Base-by-base conservation (phyloP, 257 asterid species). In the Craterostigma plantagineum region DNA sequence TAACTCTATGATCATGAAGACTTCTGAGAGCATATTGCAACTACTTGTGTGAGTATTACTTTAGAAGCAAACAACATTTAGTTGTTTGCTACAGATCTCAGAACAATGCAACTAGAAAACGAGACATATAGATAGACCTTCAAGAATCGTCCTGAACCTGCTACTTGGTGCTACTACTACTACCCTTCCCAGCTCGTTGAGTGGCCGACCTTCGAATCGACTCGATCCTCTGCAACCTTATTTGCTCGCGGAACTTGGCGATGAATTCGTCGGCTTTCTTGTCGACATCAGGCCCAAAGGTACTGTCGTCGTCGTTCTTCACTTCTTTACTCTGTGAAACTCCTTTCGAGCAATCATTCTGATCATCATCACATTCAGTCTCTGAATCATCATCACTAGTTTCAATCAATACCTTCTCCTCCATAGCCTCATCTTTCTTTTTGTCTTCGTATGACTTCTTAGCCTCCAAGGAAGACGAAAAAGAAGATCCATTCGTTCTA, bases 201-300 rank as follows among this genome's bases (percentile, higher is more conserved):
- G 66, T 75, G 9, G 98, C 62, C 10, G 93, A 64, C 64, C 62
- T 79, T 64, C 93, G 66, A 56, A 87, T 79, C 0, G 92, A 72
- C 43, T 82, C 84, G 12, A 76, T 76, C 58, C 95, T 79, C 53
- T 87, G 98, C 53, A 72, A 66, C 53, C 93, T 70, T 44, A 87
- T 87, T 64, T 82, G 98, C 69, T 87, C 98, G 23, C 92, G 56
- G 52, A 87, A 82, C 14, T 82, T 87, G 0, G 98, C 98, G 45
- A 87, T 87, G 63, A 87, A 87, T 35, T 87, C 98, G 52, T 82
- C 98, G 0, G 98, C 95, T 43, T 87, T 87, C 76, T 82, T 82
- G 45, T 87, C 90, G 14, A 87, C 98, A 57, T 87, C 96, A 6
- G 69, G 93, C 0, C 87, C 93, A 0, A 39, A 69, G 34, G 64